A percentile compares a stretch with the other conserved stretches of the same genome.
Conservation (phyloP, 1,284 basidiomycete species). For the Ganoderma boninense region DNA sequence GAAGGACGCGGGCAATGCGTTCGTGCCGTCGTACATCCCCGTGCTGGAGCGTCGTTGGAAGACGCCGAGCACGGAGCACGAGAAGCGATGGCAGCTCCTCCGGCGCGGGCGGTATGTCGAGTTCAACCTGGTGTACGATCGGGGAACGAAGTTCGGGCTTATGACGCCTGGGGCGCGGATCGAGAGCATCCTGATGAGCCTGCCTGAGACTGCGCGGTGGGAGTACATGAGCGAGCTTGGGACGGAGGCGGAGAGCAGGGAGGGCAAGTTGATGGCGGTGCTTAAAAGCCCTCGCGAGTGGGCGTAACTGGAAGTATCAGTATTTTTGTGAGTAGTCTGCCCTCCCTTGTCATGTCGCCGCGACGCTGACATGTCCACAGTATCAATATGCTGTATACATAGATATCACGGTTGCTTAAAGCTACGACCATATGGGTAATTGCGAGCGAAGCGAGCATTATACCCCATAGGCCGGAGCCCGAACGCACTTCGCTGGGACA, state of each 20-base stretch:
- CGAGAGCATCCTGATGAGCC: slow-evolving; percentile 78
- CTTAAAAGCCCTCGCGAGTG: slow-evolving; percentile 78
- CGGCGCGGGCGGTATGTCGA: slow-evolving; percentile 93
- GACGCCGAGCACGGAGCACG: slow-evolving; percentile 66
- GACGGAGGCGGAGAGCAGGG: slow-evolving; percentile 70
- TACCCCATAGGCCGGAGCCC: too few relatives aligned
- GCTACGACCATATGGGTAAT: too few relatives aligned
- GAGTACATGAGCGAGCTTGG: slow-evolving; percentile 92
- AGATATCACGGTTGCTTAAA: too few relatives aligned
- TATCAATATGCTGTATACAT: too few relatives aligned
- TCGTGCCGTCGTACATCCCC: slow-evolving; percentile 90
- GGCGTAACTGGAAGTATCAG: slow-evolving; percentile 48
- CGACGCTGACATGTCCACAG: too few relatives aligned
- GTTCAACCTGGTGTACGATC: slow-evolving; percentile 92
- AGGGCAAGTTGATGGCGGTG: slow-evolving; percentile 75
- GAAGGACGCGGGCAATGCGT: slow-evolving; percentile 75
- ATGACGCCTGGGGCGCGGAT: slow-evolving; percentile 91
- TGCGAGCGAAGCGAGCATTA: too few relatives aligned
- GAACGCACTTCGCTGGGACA: too few relatives aligned
- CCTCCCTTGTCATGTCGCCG: too few relatives aligned
- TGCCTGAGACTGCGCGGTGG: slow-evolving; percentile 93
- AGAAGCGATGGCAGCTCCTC: slow-evolving; percentile 90
- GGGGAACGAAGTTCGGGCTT: slow-evolving; percentile 89
- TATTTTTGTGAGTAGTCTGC: slow-evolving; percentile 1
- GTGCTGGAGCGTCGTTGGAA: slow-evolving; percentile 71